Evolutionary conservation across 768 basidiomycete genomes (phyloP).

Genomic region (Tubosaeta sp.): DNA sequence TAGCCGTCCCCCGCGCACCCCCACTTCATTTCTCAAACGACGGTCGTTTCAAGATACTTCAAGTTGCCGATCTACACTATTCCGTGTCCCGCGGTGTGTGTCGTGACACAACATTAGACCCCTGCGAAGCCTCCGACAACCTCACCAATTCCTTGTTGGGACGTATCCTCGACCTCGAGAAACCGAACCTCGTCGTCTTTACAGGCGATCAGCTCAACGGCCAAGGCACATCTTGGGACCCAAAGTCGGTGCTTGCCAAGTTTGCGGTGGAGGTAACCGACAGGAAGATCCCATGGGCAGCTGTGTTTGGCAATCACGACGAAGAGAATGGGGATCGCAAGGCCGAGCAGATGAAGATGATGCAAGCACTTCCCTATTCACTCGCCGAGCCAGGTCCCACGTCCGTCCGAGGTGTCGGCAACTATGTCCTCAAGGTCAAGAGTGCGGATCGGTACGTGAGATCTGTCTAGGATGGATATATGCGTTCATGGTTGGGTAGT

Average conservation of each 20-base stretch:
- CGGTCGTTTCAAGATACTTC: conserved; percentile 85
- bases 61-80: conserved; percentile 93
- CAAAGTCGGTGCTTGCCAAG: conserved; percentile 83
- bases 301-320: conserved; percentile 95
- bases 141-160: conserved; percentile 72
- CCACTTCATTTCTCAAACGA: conserved; percentile 78
- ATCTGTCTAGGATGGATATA: neutral
- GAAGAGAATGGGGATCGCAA: conserved; percentile 62
- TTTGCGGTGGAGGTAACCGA: conserved; percentile 75
- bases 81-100: conserved; percentile 78
- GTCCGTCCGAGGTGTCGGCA: conserved; percentile 85
- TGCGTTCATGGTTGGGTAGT: conserved; percentile 35
- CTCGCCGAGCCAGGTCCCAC: conserved; percentile 77
- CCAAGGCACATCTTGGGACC: conserved; percentile 86
- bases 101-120: conserved; percentile 55
- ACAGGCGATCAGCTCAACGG: conserved; percentile 93
- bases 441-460: conserved; percentile 77
- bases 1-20: conserved; percentile 67
- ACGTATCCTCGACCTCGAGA: conserved; percentile 68
- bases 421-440: conserved; percentile 81
- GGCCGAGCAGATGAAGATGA: conserved; percentile 60
- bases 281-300: conserved; percentile 82
- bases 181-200: conserved; percentile 90
- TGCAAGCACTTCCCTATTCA: conserved; percentile 83
- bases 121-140: conserved; percentile 67